Percentiles rank a stretch among this genome's conserved stretches.
Evolutionary conservation across 1,139 yeast species (phyloP).

Genomic region (Diutina catenulata): DNA sequence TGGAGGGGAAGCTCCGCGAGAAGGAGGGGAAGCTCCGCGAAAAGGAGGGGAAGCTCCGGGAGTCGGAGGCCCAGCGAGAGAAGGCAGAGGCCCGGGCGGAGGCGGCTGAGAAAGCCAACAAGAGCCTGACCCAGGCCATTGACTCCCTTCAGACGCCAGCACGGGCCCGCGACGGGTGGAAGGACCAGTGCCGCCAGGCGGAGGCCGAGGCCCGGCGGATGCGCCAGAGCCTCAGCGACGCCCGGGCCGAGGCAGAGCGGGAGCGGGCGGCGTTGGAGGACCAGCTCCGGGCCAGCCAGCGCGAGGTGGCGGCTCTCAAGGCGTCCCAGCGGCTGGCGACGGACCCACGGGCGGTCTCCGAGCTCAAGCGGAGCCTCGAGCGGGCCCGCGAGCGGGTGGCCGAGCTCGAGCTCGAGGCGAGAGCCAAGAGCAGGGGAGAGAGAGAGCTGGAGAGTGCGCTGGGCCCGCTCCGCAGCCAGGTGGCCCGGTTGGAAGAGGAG

Average conservation of each 20-base stretch:
- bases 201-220: background rate
- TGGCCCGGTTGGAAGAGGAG: constrained; percentile 15
- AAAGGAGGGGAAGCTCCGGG: background rate
- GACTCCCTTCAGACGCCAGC: constrained; percentile 13
- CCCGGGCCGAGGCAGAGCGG: background rate
- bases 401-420: too few species aligned
- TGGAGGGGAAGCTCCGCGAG: background rate
- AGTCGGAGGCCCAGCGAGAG: background rate
- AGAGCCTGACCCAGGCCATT: background rate
- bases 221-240: background rate
- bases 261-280: background rate
- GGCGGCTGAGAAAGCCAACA: constrained; percentile 7
- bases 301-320: constrained; percentile 6
- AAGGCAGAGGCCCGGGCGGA: background rate
- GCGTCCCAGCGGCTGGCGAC: background rate
- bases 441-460: constrained; percentile 17
- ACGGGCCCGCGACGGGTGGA: background rate
- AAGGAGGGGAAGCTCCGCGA: background rate
- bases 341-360: constrained; percentile 14
- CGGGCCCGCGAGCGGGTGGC: too few species aligned
- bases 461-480: too few species aligned
- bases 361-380: constrained; percentile 7
- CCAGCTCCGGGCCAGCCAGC: constrained; percentile 4
- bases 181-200: background rate
- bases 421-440: constrained; percentile 13